These are phyloP conservation scores for Sporothrix humicola DNA, from an alignment of 2,329 filamentous ascomycete species.

Conservation along the genomic window DNA sequence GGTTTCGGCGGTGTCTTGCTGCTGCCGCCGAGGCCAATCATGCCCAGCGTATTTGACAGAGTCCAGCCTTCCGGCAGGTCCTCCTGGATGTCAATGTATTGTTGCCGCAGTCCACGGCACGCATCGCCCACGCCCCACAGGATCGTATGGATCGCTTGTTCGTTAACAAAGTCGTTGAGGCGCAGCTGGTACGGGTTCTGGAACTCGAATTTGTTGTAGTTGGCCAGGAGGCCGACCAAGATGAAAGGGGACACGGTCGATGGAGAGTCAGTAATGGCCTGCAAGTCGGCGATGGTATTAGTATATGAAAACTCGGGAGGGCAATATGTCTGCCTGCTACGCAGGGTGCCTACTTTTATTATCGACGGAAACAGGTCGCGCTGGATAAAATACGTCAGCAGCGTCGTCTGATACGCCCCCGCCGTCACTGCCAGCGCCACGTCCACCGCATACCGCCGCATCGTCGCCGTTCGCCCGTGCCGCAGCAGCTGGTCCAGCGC, in stretches of 20 bases:
- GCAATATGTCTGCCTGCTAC: constrained; percentile 56
- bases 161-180: constrained; percentile 94
- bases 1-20: constrained; percentile 63
- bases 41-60: constrained; percentile 76
- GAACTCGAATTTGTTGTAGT: constrained; percentile 99
- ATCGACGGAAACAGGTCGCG: constrained; percentile 90
- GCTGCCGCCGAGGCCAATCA: constrained; percentile 76
- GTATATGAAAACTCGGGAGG: constrained; percentile 47
- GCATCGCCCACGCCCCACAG: constrained; percentile 76
- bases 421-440: constrained; percentile 83
- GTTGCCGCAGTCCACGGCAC: constrained; percentile 69
- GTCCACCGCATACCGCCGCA: constrained; percentile 80
- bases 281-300: neutral
- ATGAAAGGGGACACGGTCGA: constrained; percentile 64
- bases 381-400: constrained; percentile 94
- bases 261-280: constrained; percentile 76
- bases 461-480: constrained; percentile 68
- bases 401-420: constrained; percentile 92
- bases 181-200: constrained; percentile 94
- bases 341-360: constrained; percentile 76
- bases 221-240: constrained; percentile 84
- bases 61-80: constrained; percentile 91
- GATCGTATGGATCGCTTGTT: constrained; percentile 81
- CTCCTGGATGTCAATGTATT: constrained; percentile 85
- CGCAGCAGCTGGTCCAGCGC: constrained; percentile 83